Percentiles rank a stretch among this genome's conserved stretches.
Evolutionary conservation across 179 eudicot genomes (phyloP).

Genomic region (Silene noctiflora): DNA sequence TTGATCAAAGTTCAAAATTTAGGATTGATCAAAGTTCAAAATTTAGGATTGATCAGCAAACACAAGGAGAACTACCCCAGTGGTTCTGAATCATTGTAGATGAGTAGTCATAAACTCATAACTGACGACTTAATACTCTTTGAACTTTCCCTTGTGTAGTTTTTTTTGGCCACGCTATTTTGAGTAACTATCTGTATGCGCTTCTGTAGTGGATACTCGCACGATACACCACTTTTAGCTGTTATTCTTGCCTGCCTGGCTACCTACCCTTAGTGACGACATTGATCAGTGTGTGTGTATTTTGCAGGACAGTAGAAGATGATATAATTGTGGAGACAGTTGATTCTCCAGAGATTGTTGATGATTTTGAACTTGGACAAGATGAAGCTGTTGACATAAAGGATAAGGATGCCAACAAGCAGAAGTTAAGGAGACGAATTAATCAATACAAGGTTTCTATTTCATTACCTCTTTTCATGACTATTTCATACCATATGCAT

Average conservation of each 20-base stretch:
- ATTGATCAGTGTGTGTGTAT: slow-evolving; percentile 5
- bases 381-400: slow-evolving; percentile 88
- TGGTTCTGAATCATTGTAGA: background rate
- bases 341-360: slow-evolving; percentile 76
- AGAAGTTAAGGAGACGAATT: slow-evolving; percentile 70
- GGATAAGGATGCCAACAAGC: slow-evolving; percentile 75
- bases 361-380: slow-evolving; percentile 92
- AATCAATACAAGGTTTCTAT: slow-evolving; percentile 59
- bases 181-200: background rate
- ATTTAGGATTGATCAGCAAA: background rate
- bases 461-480: background rate
- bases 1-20: background rate
- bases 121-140: background rate
- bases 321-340: slow-evolving; percentile 81
- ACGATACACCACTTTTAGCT: background rate
- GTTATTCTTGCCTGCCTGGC: background rate
- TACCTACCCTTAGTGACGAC: background rate
- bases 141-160: background rate
- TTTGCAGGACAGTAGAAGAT: slow-evolving; percentile 83
- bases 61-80: background rate
- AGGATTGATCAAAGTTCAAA: background rate
- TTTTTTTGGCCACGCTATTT: background rate
- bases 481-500: background rate
- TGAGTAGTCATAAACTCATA: background rate
- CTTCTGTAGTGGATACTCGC: background rate